A percentile compares a stretch with the other conserved stretches of the same genome.
These are phyloP conservation scores for Ichthyophonus hoferi DNA, from an alignment of 208 protist genomes.

Conservation along the genomic window DNA sequence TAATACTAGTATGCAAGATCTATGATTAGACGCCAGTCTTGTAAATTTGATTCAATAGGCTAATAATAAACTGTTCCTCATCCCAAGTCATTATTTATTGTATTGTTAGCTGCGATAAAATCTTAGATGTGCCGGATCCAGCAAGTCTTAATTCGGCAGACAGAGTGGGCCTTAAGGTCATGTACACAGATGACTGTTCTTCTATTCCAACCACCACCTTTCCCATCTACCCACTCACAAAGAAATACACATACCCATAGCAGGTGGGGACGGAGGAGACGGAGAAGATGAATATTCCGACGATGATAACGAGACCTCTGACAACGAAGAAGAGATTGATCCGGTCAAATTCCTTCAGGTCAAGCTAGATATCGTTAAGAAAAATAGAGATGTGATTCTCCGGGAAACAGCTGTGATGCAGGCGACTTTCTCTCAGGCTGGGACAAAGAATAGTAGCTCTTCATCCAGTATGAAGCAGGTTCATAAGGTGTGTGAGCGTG, in stretches of 20 bases:
- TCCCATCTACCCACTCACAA: background rate
- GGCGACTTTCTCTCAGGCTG: background rate
- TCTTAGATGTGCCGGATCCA: no score
- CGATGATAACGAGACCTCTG: background rate
- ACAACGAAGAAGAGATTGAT: background rate
- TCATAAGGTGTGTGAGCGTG: background rate
- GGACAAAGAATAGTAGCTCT: background rate
- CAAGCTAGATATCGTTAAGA: background rate
- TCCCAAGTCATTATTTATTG: no score
- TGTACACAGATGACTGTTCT: background rate
- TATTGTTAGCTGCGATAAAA: no score
- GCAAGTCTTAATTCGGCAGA: no score
- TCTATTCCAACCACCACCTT: background rate
- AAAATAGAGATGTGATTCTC: background rate
- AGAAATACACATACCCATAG: background rate
- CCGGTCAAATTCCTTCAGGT: background rate
- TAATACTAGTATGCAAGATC: no score
- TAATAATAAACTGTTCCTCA: no score
- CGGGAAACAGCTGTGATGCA: conserved; percentile 18
- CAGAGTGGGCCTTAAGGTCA: no score
- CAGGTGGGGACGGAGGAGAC: background rate
- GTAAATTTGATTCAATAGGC: no score
- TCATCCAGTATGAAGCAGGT: background rate
- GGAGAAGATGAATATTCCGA: background rate
- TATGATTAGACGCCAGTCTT: no score